Base-by-base conservation (phyloP, 2,329 filamentous ascomycete genomes). In the Xylariaceae sp. region DNA sequence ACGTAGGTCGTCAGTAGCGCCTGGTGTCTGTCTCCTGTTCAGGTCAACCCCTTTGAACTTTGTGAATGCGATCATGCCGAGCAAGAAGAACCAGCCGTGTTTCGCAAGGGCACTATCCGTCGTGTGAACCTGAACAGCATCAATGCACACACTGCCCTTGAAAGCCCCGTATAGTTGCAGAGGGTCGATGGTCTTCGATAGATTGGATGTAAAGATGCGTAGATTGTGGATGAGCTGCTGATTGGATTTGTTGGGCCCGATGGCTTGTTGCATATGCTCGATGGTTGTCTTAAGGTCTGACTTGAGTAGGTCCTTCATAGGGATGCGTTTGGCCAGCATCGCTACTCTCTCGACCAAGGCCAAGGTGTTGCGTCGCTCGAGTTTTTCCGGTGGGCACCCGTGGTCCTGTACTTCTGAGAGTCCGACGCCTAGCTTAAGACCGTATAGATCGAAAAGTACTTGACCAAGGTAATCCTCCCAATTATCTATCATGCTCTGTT, bases 51-150 rank as follows among this genome's bases (percentile, higher is more conserved):
- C 74, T 51, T 80, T 81, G 61, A 95, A 97, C 56, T 89, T 95
- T 33, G 85, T 88, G 42, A 97, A 74, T 2, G 88, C 83, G 42
- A 95, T 87, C 73, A 93, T 86, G 16, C 91, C 91, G 47, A 95
- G 78, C 22, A 96, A 69, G 62, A 93, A 95, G 62, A 89, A 95
- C 91, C 91, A 97, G 34, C 89, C 87, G 51, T 88, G 85, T 18
- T 80, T 79, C 0, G 90, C 89, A 26, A 94, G 67, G 1, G 78
- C 76, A 39, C 81, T 83, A 43, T 93, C 85, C 0, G 79, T 74
- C 2, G 76, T 74, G 34, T 83, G 78, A 7, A 90, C 81, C 0
- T 79, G 73, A 4, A 87, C 76, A 2, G 85, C 81, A 44, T 90
- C 81, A 17, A 94, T 76, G 38, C 81, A 79, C 7, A 89, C 78